Conservation (phyloP, 768 basidiomycete species). For the Lactifluus echinatus region DNA sequence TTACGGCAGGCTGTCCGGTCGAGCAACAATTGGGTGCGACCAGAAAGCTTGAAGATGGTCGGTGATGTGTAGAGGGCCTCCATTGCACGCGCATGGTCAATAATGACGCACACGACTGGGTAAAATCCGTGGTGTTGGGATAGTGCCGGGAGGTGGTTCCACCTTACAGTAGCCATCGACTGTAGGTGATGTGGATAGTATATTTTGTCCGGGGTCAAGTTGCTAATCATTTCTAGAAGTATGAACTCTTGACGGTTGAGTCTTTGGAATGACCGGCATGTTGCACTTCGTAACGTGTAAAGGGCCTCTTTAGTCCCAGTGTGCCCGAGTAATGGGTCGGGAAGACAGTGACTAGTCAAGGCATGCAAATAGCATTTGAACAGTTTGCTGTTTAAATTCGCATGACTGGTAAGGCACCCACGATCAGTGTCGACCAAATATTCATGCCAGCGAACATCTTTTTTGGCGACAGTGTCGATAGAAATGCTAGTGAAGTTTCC, state of each 20-base stretch:
- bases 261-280: conserved; percentile 34
- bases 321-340: conserved; percentile 36
- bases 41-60: not conserved
- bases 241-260: conserved; percentile 15
- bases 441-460: conserved; percentile 22
- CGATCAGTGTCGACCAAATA: conserved; percentile 28
- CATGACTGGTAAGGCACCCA: conserved; percentile 25
- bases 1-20: conserved; percentile 1
- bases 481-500: conserved; percentile 3
- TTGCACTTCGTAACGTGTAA: conserved; percentile 30
- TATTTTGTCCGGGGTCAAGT: not conserved
- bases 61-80: conserved; percentile 1
- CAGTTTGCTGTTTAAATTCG: conserved; percentile 26
- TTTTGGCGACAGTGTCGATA: not conserved
- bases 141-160: conserved; percentile 5
- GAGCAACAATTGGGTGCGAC: not conserved
- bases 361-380: conserved; percentile 39
- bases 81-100: not conserved
- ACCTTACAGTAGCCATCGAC: not conserved
- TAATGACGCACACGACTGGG: not conserved
- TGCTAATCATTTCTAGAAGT: not conserved
- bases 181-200: conserved; percentile 2
- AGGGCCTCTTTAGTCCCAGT: conserved; percentile 40
- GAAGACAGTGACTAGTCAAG: conserved; percentile 34
- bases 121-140: conserved; percentile 6